These are phyloP conservation scores for Fragosphaeria purpurea DNA, from an alignment of 2,329 filamentous ascomycete species.

Conservation along the genomic window DNA sequence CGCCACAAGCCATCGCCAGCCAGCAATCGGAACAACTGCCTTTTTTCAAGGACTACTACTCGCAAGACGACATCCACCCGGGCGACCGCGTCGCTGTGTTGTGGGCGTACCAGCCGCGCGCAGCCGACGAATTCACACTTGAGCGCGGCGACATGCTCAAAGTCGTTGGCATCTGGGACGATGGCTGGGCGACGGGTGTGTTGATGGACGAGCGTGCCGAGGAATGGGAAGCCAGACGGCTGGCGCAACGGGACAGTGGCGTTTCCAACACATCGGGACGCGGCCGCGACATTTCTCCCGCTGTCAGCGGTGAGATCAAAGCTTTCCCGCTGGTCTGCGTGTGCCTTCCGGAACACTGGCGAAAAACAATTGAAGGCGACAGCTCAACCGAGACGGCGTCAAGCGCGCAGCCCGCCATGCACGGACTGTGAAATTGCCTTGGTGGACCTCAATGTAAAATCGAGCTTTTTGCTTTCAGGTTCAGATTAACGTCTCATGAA, in stretches of 20 bases:
- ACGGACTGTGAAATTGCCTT: constrained; percentile 15
- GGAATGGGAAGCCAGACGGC: constrained; percentile 71
- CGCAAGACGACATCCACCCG: constrained; percentile 87
- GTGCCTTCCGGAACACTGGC: constrained; percentile 91
- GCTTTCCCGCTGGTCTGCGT: constrained; percentile 96
- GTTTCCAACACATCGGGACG: constrained; percentile 70
- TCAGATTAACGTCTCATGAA: constrained; percentile 23
- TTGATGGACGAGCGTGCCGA: constrained; percentile 74
- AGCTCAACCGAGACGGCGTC: constrained; percentile 56
- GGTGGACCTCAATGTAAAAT: constrained; percentile 14
- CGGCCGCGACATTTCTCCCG: constrained; percentile 49
- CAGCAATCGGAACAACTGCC: constrained; percentile 91
- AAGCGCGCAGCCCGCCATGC: constrained; percentile 23
- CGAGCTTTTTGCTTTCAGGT: constrained; percentile 12
- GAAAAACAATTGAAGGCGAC: constrained; percentile 91
- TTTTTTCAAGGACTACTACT: constrained; percentile 99
- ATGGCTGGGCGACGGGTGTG: constrained; percentile 94
- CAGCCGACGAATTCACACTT: constrained; percentile 82
- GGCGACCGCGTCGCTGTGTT: constrained; percentile 82
- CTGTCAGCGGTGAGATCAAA: constrained; percentile 75
- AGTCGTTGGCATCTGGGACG: constrained; percentile 96
- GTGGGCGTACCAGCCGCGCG: constrained; percentile 94
- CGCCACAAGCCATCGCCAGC: constrained; percentile 71
- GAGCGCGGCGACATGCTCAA: constrained; percentile 98
- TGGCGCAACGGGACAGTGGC: constrained; percentile 81